Evolutionary conservation across 2,329 filamentous ascomycete genomes (phyloP).

Genomic region (Trichoderma atroviride): DNA sequence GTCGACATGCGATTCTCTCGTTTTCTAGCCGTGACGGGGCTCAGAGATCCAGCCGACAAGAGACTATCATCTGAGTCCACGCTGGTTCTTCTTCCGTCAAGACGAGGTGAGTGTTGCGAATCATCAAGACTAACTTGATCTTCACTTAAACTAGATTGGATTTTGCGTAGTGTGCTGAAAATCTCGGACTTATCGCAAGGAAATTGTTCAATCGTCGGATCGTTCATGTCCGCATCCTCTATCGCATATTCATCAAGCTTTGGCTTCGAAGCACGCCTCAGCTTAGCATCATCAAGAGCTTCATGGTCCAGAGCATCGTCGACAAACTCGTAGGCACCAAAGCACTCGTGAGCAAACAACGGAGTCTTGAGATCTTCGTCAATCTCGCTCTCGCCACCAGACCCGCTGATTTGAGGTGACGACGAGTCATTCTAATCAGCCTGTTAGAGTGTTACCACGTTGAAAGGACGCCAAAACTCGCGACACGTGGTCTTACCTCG

Average conservation of each 20-base stretch:
- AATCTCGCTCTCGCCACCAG: slow-evolving; percentile 30
- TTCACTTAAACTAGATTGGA: slow-evolving; percentile 49
- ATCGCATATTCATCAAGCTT: slow-evolving; percentile 27
- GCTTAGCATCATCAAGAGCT: slow-evolving; percentile 25
- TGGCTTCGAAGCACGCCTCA: slow-evolving; percentile 24
- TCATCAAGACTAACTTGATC: slow-evolving; percentile 43
- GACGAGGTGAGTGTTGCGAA: slow-evolving; percentile 39
- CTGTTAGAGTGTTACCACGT: slow-evolving; percentile 27
- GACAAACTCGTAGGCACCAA: slow-evolving; percentile 45
- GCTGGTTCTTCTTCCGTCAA: slow-evolving; percentile 39
- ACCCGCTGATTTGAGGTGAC: slow-evolving; percentile 21
- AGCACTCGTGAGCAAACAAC: slow-evolving; percentile 52
- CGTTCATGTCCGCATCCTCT: slow-evolving; percentile 43
- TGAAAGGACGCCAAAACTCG: background rate
- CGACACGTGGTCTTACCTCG: slow-evolving; percentile 28
- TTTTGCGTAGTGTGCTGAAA: slow-evolving; percentile 49
- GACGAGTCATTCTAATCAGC: slow-evolving; percentile 28
- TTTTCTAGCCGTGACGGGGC: slow-evolving; percentile 39
- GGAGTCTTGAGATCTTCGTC: slow-evolving; percentile 39
- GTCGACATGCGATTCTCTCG: slow-evolving; percentile 40
- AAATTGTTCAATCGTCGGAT: slow-evolving; percentile 53
- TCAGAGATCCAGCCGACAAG: slow-evolving; percentile 41
- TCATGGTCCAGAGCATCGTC: slow-evolving; percentile 40
- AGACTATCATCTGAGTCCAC: slow-evolving; percentile 45
- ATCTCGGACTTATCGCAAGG: slow-evolving; percentile 50